Percentiles rank a stretch among this genome's conserved stretches.
These are phyloP conservation scores for Annulohypoxylon bovei DNA, from an alignment of 495 filamentous ascomycete species.

Conservation along the genomic window DNA sequence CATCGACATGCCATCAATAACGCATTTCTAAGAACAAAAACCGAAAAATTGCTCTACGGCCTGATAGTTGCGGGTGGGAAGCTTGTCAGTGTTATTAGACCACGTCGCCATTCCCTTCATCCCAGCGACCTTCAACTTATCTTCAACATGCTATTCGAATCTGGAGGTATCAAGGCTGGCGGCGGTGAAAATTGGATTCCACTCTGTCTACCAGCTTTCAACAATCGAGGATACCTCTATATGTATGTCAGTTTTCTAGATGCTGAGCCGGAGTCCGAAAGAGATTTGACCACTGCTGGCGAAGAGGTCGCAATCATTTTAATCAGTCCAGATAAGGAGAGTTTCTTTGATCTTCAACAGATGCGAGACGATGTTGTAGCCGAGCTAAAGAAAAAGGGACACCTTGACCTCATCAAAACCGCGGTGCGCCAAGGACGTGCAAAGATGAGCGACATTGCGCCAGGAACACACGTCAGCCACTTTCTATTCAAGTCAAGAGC, in stretches of 20 bases:
- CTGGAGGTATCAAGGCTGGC: constrained; percentile 81
- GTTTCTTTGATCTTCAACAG: constrained; percentile 85
- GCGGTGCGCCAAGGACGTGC: constrained; percentile 78
- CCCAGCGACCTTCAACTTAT: constrained; percentile 95
- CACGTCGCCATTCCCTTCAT: constrained; percentile 94
- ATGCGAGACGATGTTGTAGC: constrained; percentile 85
- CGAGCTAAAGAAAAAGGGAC: constrained; percentile 78
- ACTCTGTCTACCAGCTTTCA: constrained; percentile 95
- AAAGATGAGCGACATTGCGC: constrained; percentile 73
- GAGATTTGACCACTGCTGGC: constrained; percentile 46
- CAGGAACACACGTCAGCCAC: constrained; percentile 82
- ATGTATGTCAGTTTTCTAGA: constrained; percentile 97
- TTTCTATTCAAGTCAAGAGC: constrained; percentile 93
- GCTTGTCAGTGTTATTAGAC: constrained; percentile 92
- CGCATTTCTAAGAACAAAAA: constrained; percentile 79
- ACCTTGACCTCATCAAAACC: constrained; percentile 75
- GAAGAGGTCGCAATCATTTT: constrained; percentile 89
- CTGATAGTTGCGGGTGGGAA: constrained; percentile 93
- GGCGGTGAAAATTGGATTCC: constrained; percentile 98
- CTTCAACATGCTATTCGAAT: constrained; percentile 99
- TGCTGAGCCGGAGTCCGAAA: constrained; percentile 42
- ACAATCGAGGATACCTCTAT: constrained; percentile 96
- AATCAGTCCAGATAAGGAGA: constrained; percentile 91
- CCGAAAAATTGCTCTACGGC: constrained; percentile 84
- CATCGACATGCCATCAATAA: constrained; percentile 89